Base-by-base conservation (phyloP, 2,329 filamentous ascomycete genomes). In the Sporothrix variecibatus region DNA sequence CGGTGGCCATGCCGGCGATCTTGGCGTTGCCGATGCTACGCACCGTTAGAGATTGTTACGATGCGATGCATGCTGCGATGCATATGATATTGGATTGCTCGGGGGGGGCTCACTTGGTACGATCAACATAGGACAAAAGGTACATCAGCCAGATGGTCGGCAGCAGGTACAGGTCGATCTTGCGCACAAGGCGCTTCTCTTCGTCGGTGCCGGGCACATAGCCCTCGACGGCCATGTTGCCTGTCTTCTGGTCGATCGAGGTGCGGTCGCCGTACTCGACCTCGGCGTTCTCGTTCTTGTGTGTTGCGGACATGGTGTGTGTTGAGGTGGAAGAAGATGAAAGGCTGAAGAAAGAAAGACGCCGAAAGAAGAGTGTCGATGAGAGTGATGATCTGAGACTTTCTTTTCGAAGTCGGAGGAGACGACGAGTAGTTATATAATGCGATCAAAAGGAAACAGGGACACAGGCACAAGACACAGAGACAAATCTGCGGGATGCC, bases 101-200 rank as follows among this genome's bases (percentile, higher is more conserved):
- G 12, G 12, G 3, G n/a, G 56, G 1, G 12, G 34, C 68, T 53
- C 31, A 77, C 75, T 89, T 89, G 7, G 85, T 85, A 20, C 85
- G 81, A 78, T 89, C 87, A 28, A 89, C 82, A 76, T 87, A 89
- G 77, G 85, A 87, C 5, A 89, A 81, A 1, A 89, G 79, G 76
- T 87, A 88, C 15, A 89, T 83, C 79, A 82, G 15, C 58, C 58
- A 62, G 28, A 62, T 62, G 58, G 28, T 62, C 28, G 58, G 58
- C 58, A 62, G 58, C 58, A 62, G 58, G 58, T 62, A 62, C 81
- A 85, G 77, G 6, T 82, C 78, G 77, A 85, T 78, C 73, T 77
- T 77, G 15, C 74, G 65, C 56, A 78, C 71, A 17, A 78, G 74
- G 65, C 71, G 73, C 28, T 53, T 72, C 70, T 78, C 77, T 15